phyloP scores from a whole-genome alignment of 2,329 filamentous ascomycete genomes.

The Apiospora arundinis region DNA sequence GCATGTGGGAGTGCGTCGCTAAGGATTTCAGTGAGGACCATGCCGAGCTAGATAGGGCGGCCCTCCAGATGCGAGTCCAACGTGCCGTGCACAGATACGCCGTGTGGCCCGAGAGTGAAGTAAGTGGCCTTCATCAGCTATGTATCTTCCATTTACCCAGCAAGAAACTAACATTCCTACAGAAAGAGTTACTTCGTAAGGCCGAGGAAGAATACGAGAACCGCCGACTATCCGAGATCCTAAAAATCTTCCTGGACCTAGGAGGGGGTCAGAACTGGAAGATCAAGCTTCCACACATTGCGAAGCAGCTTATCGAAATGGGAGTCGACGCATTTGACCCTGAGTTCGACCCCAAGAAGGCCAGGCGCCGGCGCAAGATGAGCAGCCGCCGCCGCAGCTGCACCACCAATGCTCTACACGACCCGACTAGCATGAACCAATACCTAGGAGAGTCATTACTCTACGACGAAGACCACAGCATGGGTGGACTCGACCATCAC shows the following conservation, averaged over 20 bases:
- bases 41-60: slow-evolving; percentile 49
- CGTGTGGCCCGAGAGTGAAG: slow-evolving; percentile 56
- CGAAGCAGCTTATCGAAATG: slow-evolving; percentile 55
- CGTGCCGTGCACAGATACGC: slow-evolving; percentile 56
- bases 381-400: slow-evolving; percentile 12
- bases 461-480: background rate
- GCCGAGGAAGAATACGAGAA: slow-evolving; percentile 46
- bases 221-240: slow-evolving; percentile 50
- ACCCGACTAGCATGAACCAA: background rate
- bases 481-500: background rate
- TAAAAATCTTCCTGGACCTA: slow-evolving; percentile 53
- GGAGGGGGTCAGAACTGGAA: slow-evolving; percentile 58
- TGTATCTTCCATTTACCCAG: background rate
- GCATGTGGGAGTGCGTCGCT: slow-evolving; percentile 64
- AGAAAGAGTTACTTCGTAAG: slow-evolving; percentile 4
- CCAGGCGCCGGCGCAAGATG: slow-evolving; percentile 25
- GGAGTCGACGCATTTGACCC: slow-evolving; percentile 53
- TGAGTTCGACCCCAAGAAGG: slow-evolving; percentile 46
- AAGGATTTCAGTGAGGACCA: slow-evolving; percentile 48
- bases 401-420: background rate
- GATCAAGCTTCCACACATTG: slow-evolving; percentile 57
- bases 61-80: slow-evolving; percentile 63
- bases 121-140: slow-evolving; percentile 42
- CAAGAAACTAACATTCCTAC: background rate
- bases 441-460: background rate